These are phyloP conservation scores for Medicago truncatula DNA, from an alignment of 306 rosid genomes.

Conservation along the genomic window MtrunA17r5.0-ANR NC_053048.1:27003001-27003500, in stretches of 20 bases:
- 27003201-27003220: slow-evolving; percentile 21
- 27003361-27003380: slow-evolving; percentile 83
- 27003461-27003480: slow-evolving; percentile 36
- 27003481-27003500: slow-evolving; percentile 25
- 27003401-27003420: slow-evolving; percentile 97
- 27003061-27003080: background rate
- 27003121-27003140: slow-evolving; percentile 10
- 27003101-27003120: slow-evolving; percentile 11
- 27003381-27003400: slow-evolving; percentile 90
- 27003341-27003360: slow-evolving; percentile 54
- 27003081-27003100: background rate
- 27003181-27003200: background rate
- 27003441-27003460: slow-evolving; percentile 97
- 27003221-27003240: slow-evolving; percentile 34
- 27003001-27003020: background rate
- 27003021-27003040: background rate
- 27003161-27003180: slow-evolving; percentile 12
- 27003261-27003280: slow-evolving; percentile 92
- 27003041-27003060: background rate
- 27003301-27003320: slow-evolving; percentile 62
- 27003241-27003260: slow-evolving; percentile 67
- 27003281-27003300: slow-evolving; percentile 90
- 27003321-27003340: slow-evolving; percentile 56
- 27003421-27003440: slow-evolving; percentile 98
- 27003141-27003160: slow-evolving; percentile 3